A percentile compares a stretch with the other conserved stretches of the same genome.
Evolutionary conservation across 768 basidiomycete genomes (phyloP).

Genomic region (Boletus pseudopeckii): DNA sequence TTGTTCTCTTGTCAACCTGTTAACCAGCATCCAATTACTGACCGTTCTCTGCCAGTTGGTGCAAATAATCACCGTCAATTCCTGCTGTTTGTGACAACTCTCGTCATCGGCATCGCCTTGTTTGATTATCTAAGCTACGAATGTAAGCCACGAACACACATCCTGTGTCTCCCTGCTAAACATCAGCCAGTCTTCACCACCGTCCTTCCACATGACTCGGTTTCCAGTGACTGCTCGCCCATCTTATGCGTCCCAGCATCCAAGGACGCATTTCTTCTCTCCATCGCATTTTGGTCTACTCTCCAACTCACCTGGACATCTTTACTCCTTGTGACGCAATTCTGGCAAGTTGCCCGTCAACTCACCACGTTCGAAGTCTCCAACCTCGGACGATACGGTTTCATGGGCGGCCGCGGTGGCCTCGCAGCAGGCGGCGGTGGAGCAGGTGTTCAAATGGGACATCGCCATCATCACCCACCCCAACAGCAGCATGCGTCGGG

Average conservation of each 20-base stretch:
- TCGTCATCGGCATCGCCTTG: constrained; percentile 73
- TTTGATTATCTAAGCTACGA: constrained; percentile 84
- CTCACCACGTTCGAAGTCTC: constrained; percentile 96
- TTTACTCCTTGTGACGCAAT: constrained; percentile 79
- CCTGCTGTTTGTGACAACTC: constrained; percentile 82
- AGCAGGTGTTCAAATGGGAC: constrained; percentile 72
- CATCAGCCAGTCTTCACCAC: constrained; percentile 51
- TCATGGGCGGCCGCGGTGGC: constrained; percentile 89
- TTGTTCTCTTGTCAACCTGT: constrained; percentile 27
- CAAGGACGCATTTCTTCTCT: constrained; percentile 79
- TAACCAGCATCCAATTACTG: neutral
- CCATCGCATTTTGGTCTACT: constrained; percentile 80
- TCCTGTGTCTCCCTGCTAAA: neutral
- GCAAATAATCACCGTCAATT: constrained; percentile 95
- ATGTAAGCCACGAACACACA: constrained; percentile 50
- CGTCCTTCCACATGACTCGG: constrained; percentile 17
- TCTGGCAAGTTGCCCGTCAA: constrained; percentile 90
- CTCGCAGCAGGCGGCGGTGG: constrained; percentile 54
- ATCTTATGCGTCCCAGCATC: constrained; percentile 66
- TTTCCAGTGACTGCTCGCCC: constrained; percentile 20
- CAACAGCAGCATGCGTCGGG: constrained; percentile 23
- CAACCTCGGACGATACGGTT: constrained; percentile 93
- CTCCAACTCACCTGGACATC: constrained; percentile 95
- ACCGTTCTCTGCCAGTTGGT: constrained; percentile 56
- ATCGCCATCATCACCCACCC: constrained; percentile 45